phyloP scores from a whole-genome alignment of 768 basidiomycete species.

The Russula compacta region DNA sequence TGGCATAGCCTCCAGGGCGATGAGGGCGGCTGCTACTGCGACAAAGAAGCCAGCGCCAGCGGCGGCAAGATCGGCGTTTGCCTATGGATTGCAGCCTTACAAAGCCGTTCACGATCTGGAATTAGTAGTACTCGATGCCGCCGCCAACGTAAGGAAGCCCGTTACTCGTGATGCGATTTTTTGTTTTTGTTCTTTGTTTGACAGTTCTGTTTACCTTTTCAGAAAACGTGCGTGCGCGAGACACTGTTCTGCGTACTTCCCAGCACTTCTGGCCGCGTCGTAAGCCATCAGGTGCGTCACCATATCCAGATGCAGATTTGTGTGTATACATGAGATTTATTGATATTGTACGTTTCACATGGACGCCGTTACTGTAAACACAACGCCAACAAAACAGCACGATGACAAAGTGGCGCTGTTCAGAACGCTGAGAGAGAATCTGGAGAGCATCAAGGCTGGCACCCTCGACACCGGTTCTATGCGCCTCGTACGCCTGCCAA shows the following conservation, averaged over 20 bases:
- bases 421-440: background rate
- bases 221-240: constrained; percentile 29
- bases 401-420: constrained; percentile 12
- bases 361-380: background rate
- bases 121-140: background rate
- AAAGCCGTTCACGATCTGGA: constrained; percentile 35
- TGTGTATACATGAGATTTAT: background rate
- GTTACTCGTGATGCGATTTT: background rate
- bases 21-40: too few species aligned
- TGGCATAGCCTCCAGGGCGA: too few species aligned
- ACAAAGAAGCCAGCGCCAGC: background rate
- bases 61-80: constrained; percentile 17
- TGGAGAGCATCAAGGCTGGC: constrained; percentile 1
- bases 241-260: constrained; percentile 71
- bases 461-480: constrained; percentile 4
- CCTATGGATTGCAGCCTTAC: constrained; percentile 40
- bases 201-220: background rate
- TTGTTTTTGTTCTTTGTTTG: background rate
- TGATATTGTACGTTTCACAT: background rate
- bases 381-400: background rate
- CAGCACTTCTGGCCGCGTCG: constrained; percentile 68
- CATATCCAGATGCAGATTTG: too few species aligned
- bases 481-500: background rate
- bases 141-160: background rate
- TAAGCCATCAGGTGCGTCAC: constrained; percentile 53